Evolutionary conservation across 345 rosid genomes (phyloP).

Genomic region (Lepidium sativum): DNA sequence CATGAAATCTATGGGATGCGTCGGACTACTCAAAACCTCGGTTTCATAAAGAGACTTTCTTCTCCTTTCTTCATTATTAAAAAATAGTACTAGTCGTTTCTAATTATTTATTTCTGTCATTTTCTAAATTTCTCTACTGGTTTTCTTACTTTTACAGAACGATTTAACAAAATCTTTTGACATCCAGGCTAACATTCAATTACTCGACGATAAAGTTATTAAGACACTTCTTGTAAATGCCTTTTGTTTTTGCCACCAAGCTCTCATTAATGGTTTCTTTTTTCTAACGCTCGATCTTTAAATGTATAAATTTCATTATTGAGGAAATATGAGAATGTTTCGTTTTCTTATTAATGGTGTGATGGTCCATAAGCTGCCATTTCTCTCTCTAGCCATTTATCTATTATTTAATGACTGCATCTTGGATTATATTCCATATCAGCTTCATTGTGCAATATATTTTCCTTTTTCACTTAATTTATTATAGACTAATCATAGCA

Average conservation of each 20-base stretch:
- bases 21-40: conserved; percentile 30
- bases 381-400: neutral
- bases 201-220: neutral
- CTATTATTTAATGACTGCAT: neutral
- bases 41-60: conserved; percentile 25
- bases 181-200: neutral
- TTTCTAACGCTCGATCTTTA: too few species aligned
- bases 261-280: neutral
- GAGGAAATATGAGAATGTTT: conserved; percentile 1
- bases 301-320: neutral
- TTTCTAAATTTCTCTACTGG: neutral
- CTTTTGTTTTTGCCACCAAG: neutral
- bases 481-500: too few species aligned
- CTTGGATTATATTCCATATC: neutral
- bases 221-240: neutral
- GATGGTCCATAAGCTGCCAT: neutral
- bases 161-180: neutral
- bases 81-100: neutral
- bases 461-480: too few species aligned
- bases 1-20: conserved; percentile 31
- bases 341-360: conserved; percentile 6
- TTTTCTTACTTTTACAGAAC: neutral
- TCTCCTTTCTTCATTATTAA: neutral
- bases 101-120: neutral
- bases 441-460: neutral